A percentile compares a stretch with the other conserved stretches of the same genome.
phyloP scores from a whole-genome alignment of 805 yeast species.

The Kluyveromyces lactis region DNA sequence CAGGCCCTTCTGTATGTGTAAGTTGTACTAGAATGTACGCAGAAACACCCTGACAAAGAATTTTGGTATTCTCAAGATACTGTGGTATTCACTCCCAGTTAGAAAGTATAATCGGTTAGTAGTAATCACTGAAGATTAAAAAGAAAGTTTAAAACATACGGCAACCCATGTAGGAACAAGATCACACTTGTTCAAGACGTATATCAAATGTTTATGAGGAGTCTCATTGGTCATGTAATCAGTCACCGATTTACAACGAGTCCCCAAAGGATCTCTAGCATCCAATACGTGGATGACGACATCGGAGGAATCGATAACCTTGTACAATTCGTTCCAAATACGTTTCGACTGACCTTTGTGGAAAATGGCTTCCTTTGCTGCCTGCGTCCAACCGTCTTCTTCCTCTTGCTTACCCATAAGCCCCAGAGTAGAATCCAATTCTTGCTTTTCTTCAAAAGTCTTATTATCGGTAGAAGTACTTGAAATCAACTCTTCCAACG shows the following conservation, averaged over 20 bases:
- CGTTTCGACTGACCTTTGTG: constrained; percentile 96
- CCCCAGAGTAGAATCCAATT: constrained; percentile 67
- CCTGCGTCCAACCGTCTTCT: constrained; percentile 77
- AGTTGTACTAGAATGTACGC: constrained; percentile 16
- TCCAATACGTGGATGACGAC: constrained; percentile 94
- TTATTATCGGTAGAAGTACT: constrained; percentile 48
- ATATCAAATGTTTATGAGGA: constrained; percentile 92
- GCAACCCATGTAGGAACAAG: constrained; percentile 99
- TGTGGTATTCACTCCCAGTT: too few species aligned
- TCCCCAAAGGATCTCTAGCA: constrained; percentile 96
- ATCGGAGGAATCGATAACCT: constrained; percentile 95
- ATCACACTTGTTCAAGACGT: constrained; percentile 94
- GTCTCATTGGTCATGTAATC: constrained; percentile 89
- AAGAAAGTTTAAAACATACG: constrained; percentile 53
- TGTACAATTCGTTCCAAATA: constrained; percentile 96
- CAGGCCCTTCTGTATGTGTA: constrained; percentile 63
- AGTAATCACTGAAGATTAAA: constrained; percentile 1
- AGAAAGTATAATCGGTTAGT: not conserved
- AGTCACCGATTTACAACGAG: constrained; percentile 89
- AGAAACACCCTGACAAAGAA: constrained; percentile 71
- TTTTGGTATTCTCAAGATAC: constrained; percentile 50
- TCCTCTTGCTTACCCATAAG: constrained; percentile 60
- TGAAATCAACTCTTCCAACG: constrained; percentile 69
- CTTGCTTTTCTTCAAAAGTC: constrained; percentile 64
- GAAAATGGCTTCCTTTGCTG: constrained; percentile 92